Evolutionary conservation across 495 filamentous ascomycete genomes (phyloP).

Genomic region (Letharia columbiana): DNA sequence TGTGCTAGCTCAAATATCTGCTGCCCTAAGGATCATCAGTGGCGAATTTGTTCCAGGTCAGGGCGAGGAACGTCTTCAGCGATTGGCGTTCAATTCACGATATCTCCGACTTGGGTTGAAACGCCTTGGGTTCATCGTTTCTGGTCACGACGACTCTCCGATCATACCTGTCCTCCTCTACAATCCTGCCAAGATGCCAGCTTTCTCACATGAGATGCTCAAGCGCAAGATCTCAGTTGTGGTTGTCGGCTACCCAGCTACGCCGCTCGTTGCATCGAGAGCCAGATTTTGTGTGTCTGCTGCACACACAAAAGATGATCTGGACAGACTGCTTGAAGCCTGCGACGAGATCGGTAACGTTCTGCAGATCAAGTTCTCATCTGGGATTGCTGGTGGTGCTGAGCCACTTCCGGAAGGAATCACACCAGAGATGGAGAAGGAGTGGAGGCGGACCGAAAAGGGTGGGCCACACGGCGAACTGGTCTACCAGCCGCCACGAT

Average conservation of each 20-base stretch:
- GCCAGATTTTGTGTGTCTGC: slow-evolving; percentile 94
- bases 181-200: slow-evolving; percentile 94
- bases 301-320: slow-evolving; percentile 94
- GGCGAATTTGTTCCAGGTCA: slow-evolving; percentile 84
- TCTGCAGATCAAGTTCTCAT: slow-evolving; percentile 91
- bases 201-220: slow-evolving; percentile 97
- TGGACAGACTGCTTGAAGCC: slow-evolving; percentile 81
- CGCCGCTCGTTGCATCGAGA: slow-evolving; percentile 88
- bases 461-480: slow-evolving; percentile 12
- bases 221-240: slow-evolving; percentile 97
- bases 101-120: slow-evolving; percentile 96
- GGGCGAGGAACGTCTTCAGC: slow-evolving; percentile 90
- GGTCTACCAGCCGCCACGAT: slow-evolving; percentile 29
- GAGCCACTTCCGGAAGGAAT: slow-evolving; percentile 62
- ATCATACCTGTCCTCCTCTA: slow-evolving; percentile 92
- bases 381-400: slow-evolving; percentile 81
- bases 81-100: slow-evolving; percentile 95
- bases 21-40: slow-evolving; percentile 74
- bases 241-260: slow-evolving; percentile 94
- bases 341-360: slow-evolving; percentile 91
- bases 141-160: slow-evolving; percentile 93
- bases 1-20: slow-evolving; percentile 79
- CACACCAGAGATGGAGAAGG: slow-evolving; percentile 60
- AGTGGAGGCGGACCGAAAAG: slow-evolving; percentile 45
- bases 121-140: slow-evolving; percentile 92